Evolutionary conservation across 306 rosid species (phyloP), one percentile per base, ranked within the genome.

Genomic region (Dryas alaskensis): DNA sequence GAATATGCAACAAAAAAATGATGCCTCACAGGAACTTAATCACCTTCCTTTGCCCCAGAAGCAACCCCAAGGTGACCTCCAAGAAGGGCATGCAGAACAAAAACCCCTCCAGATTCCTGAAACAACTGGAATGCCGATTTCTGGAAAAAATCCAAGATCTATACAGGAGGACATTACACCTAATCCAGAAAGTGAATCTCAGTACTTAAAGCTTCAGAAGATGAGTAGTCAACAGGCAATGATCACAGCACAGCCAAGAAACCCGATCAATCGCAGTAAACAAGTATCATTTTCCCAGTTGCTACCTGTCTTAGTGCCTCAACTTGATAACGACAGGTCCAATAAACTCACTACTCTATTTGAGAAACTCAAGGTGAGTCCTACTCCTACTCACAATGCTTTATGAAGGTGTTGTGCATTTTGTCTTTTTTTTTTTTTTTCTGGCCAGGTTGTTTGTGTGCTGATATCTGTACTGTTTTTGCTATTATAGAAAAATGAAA

Each of bases 151-250:
- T 76, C 84, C 82, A 1, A 52, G 73, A 64, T 60, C 69, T 17
- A 79, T 81, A 48, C 83, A 78, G 17, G 91, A 86, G 74, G 86
- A 81, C 69, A 80, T 85, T 73, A 73, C 84, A 57, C 84, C 80
- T 59, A 80, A 71, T 70, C 84, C 84, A 44, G 89, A 67, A 39
- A 80, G 79, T 48, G 94, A 91, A 62, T 86, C 96, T 68, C 97
- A 91, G 77, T 93, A 89, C 79, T 78, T 82, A 67, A 94, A 91
- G 80, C 80, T 94, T 78, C 97, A 91, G 83, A 90, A 89, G 89
- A 91, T 91, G 83, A 94, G 97, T 79, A 89, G 87, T 85, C 98
- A 94, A 83, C 97, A 91, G 83, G 90, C 92, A 60, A 81, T 88
- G 50, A 77, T 81, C 62, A 61, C 76, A 7, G 96, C 85, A 76